phyloP scores from a whole-genome alignment of 2,329 filamentous ascomycete species.

The Chaetomium olivaceum region DNA sequence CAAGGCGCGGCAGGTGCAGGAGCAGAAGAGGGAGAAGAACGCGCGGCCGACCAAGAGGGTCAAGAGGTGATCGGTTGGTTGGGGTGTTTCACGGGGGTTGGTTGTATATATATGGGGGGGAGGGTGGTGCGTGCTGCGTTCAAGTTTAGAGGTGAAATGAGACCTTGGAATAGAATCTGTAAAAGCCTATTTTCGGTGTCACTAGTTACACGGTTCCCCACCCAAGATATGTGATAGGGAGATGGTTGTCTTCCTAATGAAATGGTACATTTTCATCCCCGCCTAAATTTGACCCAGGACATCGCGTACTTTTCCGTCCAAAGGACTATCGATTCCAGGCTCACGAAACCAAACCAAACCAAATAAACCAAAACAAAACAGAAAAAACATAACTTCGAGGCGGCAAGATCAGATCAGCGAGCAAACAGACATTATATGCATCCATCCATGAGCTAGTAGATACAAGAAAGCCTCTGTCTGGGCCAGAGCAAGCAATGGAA shows the following conservation, averaged over 20 bases:
- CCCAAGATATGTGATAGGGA: neutral
- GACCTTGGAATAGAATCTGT: neutral
- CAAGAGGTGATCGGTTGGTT: slow-evolving; percentile 21
- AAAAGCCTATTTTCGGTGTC: neutral
- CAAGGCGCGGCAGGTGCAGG: slow-evolving; percentile 75
- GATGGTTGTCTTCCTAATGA: neutral
- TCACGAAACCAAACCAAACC: neutral
- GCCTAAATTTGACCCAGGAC: neutral
- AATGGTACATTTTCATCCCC: neutral
- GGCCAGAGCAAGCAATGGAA: slow-evolving; percentile 3
- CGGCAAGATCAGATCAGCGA: neutral
- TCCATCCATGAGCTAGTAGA: slow-evolving; percentile 6
- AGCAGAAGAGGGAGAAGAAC: slow-evolving; percentile 83
- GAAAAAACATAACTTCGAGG: too few relatives aligned
- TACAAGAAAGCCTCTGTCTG: slow-evolving; percentile 15
- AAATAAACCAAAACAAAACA: neutral
- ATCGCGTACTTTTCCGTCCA: neutral
- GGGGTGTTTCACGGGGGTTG: too few relatives aligned
- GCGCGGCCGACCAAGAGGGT: slow-evolving; percentile 70
- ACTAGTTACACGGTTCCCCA: neutral
- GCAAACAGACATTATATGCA: slow-evolving; percentile 16
- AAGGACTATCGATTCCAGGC: neutral
- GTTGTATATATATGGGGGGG: neutral
- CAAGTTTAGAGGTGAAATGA: neutral
- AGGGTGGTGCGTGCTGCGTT: neutral